phyloP scores from a whole-genome alignment of 495 filamentous ascomycete genomes.

The Letharia columbiana region DNA sequence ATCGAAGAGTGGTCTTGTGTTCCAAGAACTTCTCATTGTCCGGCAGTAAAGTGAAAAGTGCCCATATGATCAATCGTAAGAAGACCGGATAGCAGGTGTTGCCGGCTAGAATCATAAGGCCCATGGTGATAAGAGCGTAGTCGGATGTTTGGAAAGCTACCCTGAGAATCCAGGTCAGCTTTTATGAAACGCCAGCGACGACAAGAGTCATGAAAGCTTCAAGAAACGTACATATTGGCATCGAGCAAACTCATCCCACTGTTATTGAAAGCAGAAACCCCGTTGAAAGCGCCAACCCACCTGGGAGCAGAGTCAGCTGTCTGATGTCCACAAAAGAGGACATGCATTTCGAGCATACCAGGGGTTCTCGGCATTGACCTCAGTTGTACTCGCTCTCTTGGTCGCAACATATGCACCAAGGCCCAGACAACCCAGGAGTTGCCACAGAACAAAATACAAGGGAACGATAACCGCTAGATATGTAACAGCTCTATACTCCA shows the following conservation, averaged over 20 bases:
- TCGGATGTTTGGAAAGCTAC: conserved; percentile 52
- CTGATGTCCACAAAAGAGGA: neutral
- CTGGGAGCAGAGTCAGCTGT: conserved; percentile 25
- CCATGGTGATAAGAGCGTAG: conserved; percentile 70
- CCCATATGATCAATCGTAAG: conserved; percentile 68
- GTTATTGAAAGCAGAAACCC: conserved; percentile 76
- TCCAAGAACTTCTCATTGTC: conserved; percentile 33
- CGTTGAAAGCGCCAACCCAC: conserved; percentile 65
- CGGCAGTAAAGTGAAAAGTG: conserved; percentile 42
- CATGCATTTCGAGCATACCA: conserved; percentile 32
- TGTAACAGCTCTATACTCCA: conserved; percentile 71
- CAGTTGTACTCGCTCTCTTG: conserved; percentile 48
- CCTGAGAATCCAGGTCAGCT: conserved; percentile 16
- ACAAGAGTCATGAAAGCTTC: neutral
- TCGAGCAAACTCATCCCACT: conserved; percentile 80
- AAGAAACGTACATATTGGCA: conserved; percentile 55
- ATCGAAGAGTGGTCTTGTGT: conserved; percentile 59
- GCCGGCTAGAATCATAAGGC: conserved; percentile 69
- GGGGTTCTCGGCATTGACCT: conserved; percentile 61
- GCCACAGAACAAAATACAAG: conserved; percentile 63
- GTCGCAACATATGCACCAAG: conserved; percentile 62
- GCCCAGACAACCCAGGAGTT: conserved; percentile 61
- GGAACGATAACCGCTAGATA: conserved; percentile 64
- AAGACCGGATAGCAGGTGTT: conserved; percentile 78
- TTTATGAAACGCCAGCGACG: neutral